Conservation (phyloP, 2,329 filamentous ascomycete genomes). For the Volutella citrinella region DNA sequence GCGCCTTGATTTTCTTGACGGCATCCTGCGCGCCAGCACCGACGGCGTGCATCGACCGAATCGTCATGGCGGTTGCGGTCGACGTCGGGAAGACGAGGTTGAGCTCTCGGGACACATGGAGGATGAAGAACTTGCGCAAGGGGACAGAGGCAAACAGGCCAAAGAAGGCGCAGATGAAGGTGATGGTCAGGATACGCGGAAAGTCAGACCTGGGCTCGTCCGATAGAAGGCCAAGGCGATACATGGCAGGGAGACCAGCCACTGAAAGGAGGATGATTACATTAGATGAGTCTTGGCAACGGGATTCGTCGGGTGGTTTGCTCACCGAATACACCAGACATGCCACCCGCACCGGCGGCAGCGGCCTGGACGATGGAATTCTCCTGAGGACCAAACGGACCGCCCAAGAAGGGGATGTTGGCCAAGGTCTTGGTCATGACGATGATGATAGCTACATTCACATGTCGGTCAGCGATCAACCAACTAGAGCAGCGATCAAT, state of each 20-base stretch:
- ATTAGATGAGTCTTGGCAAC: no score
- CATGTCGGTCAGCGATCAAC: no score
- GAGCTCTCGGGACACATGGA: conserved; percentile 57
- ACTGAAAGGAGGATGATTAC: no score
- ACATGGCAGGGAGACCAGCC: conserved; percentile 55
- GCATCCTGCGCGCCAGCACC: conserved; percentile 45
- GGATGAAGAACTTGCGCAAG: conserved; percentile 63
- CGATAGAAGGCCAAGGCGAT: neutral
- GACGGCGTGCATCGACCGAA: conserved; percentile 55
- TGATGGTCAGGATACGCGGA: neutral
- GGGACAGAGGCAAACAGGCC: conserved; percentile 49
- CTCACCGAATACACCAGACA: conserved; percentile 49
- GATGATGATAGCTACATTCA: conserved; percentile 52
- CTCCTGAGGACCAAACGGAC: conserved; percentile 54
- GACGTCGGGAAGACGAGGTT: conserved; percentile 54
- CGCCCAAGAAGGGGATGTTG: conserved; percentile 44
- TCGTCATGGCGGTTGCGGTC: conserved; percentile 56
- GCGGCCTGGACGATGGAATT: conserved; percentile 58
- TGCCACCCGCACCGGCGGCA: conserved; percentile 55
- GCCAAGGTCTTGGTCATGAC: conserved; percentile 43
- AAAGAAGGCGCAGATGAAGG: conserved; percentile 3
- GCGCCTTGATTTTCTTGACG: conserved; percentile 51
- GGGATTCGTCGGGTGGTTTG: no score
- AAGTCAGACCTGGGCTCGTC: neutral
- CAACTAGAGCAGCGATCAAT: no score